Conservation (phyloP, 257 asterid species). For the Nicotiana obtusifolia region DNA sequence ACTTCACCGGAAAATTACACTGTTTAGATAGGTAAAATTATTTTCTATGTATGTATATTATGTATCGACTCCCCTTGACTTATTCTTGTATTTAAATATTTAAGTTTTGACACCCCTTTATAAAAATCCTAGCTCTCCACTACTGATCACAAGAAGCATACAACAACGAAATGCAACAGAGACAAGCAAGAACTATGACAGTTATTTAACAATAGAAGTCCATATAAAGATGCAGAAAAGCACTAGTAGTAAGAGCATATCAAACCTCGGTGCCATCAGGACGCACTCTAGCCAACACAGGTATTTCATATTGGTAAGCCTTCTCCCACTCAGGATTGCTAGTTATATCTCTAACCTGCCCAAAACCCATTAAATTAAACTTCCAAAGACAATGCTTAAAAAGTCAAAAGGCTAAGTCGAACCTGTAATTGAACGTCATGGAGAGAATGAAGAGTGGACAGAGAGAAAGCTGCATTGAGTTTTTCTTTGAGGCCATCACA, state of each 20-base stretch:
- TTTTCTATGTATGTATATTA: too few species aligned
- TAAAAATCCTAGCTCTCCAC: too few species aligned
- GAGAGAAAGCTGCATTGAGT: slow-evolving; percentile 61
- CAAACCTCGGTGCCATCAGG: slow-evolving; percentile 80
- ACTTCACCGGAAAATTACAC: too few species aligned
- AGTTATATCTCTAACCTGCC: slow-evolving; percentile 75
- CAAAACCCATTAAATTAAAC: not conserved
- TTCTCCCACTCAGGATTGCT: slow-evolving; percentile 81
- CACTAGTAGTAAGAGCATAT: not conserved
- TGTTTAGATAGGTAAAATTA: too few species aligned
- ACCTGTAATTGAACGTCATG: slow-evolving; percentile 63
- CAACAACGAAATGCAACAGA: not conserved
- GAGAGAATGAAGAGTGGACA: slow-evolving; percentile 45
- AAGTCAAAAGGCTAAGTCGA: not conserved
- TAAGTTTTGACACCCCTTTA: too few species aligned
- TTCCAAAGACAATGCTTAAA: not conserved
- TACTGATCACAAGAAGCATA: too few species aligned
- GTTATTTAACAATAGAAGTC: not conserved
- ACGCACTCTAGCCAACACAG: slow-evolving; percentile 67
- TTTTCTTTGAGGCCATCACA: slow-evolving; percentile 98
- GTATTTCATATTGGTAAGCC: slow-evolving; percentile 93
- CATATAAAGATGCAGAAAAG: not conserved
- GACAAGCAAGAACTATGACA: not conserved
- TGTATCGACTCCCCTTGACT: too few species aligned
- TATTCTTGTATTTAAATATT: too few species aligned